Evolutionary conservation across 179 eudicot genomes (phyloP).

Genomic region (Beta corolliflora): DNA sequence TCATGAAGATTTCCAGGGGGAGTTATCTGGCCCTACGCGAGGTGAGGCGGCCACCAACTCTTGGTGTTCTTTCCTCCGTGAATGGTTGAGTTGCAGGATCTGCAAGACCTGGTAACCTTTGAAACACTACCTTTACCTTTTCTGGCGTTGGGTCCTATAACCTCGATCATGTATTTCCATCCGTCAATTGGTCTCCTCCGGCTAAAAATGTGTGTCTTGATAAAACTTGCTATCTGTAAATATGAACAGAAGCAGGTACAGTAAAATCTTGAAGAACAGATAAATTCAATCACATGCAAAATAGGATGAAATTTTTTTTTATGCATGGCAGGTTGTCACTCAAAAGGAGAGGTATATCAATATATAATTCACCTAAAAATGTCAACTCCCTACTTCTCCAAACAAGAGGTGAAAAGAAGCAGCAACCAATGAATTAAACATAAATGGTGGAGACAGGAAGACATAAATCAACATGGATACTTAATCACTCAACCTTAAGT

Average conservation of each 20-base stretch:
- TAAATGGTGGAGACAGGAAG: not conserved
- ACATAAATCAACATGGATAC: not conserved
- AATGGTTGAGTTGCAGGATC: constrained; percentile 94
- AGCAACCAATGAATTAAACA: not conserved
- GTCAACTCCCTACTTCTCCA: not conserved
- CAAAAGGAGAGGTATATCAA: not conserved
- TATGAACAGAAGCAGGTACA: not conserved
- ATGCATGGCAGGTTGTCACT: not conserved
- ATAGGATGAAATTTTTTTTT: not conserved
- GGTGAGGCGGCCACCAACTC: constrained; percentile 29
- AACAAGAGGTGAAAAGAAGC: not conserved
- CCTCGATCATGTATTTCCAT: constrained; percentile 99
- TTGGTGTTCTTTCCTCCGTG: constrained; percentile 60
- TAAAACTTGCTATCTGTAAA: constrained; percentile 92
- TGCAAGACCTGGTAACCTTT: constrained; percentile 68
- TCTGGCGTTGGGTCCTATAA: constrained; percentile 81
- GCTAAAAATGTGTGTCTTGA: constrained; percentile 91
- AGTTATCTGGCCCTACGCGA: constrained; percentile 42
- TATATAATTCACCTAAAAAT: not conserved
- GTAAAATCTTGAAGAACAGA: not conserved
- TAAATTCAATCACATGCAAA: not conserved
- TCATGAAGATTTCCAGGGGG: not conserved
- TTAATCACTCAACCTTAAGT: not conserved
- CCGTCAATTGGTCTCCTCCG: constrained; percentile 95
- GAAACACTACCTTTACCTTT: constrained; percentile 79